Percentiles rank a stretch among this genome's conserved stretches.
These are phyloP conservation scores for Blumeria graminis DNA, from an alignment of 2,329 filamentous ascomycete genomes.

Conservation along the genomic window DNA sequence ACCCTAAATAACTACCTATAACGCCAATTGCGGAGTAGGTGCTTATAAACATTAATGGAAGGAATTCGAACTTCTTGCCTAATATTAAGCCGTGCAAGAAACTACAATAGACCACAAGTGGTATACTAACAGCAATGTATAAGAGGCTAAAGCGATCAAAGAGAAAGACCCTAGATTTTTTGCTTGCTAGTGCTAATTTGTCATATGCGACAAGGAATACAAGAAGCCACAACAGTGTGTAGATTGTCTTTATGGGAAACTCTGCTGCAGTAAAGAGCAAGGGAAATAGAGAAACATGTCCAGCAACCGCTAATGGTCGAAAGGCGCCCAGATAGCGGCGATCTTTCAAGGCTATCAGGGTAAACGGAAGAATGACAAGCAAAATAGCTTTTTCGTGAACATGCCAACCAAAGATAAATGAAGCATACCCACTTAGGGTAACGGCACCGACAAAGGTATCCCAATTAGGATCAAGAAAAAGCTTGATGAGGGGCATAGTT, in stretches of 20 bases:
- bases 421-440: constrained; percentile 84
- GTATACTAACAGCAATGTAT: constrained; percentile 76
- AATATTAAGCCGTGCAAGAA: constrained; percentile 65
- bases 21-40: constrained; percentile 88
- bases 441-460: constrained; percentile 73
- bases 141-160: constrained; percentile 75
- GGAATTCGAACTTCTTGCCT: constrained; percentile 61
- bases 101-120: constrained; percentile 72
- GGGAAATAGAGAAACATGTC: constrained; percentile 87
- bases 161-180: constrained; percentile 59
- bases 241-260: constrained; percentile 81
- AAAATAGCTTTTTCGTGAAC: constrained; percentile 96
- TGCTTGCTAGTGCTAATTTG: constrained; percentile 60
- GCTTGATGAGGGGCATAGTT: constrained; percentile 51
- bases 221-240: constrained; percentile 80
- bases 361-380: constrained; percentile 85
- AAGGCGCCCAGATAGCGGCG: constrained; percentile 80
- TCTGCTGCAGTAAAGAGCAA: constrained; percentile 79
- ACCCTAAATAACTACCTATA: constrained; percentile 83
- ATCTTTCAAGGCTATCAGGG: constrained; percentile 71
- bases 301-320: constrained; percentile 71
- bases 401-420: constrained; percentile 95
- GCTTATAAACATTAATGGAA: constrained; percentile 93
- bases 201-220: constrained; percentile 73
- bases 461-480: constrained; percentile 63